Base-by-base conservation (phyloP, 2,329 filamentous ascomycete species). In the Colletotrichum caudatum region DNA sequence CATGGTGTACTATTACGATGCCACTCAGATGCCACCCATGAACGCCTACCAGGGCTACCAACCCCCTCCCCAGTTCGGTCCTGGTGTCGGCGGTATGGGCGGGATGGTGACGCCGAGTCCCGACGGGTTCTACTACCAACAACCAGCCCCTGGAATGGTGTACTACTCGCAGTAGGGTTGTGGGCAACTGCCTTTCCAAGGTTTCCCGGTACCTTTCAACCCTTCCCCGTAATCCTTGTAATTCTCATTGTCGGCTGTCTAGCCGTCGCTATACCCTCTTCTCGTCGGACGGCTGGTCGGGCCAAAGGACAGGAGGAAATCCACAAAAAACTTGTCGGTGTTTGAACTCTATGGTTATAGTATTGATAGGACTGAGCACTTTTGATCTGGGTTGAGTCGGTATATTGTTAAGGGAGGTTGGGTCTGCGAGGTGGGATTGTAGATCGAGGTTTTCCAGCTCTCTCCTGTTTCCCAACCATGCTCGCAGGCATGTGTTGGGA, bases 1-100 rank as follows among this genome's bases (percentile, higher is more conserved):
- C 73, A 98, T 97, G 88, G 94, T 97, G 0, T 98, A 97, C 81
- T 99, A 97, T 80, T 95, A 94, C 77, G 93, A 97, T 78, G 88
- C 93, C 9, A 87, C 91, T n/a, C 92, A 94, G 78, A 84, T 95
- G 59, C 44, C 64, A 44, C 83, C 87, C 0, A 83, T 89, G 74
- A 79, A 83, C 60, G 76, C 80, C 26, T 89, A 88, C 74, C 87
- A 85, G 70, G 79, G 84, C 66, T 93, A 91, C 76, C 84, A 85
- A 67, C 54, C 64, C 35, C 64, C 73, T 20, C 73, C 68, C 12
- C 64, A 64, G 16, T 74, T 72, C 23, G 73, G 71, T 14, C 79
- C 84, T 23, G 88, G 86, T 54, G 85, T 90, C 57, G 85, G 92
- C 72, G 91, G 90, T 54, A 94, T 95, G 88, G 91, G 91, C 73